Conservation (phyloP, 1,284 basidiomycete species). For the Xerocomus tenax region DNA sequence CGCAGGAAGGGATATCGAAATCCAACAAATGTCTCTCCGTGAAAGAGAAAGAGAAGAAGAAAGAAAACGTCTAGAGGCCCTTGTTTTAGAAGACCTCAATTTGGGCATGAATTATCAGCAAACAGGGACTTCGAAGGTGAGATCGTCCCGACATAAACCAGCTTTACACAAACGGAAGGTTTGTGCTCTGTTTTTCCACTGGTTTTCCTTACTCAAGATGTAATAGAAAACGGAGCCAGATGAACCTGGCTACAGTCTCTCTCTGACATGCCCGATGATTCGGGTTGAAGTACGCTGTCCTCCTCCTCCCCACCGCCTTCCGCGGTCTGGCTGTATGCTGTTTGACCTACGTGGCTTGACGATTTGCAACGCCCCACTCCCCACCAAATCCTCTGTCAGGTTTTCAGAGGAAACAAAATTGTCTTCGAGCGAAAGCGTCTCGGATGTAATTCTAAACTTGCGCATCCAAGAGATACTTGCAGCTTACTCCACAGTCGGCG, state of each 20-base stretch:
- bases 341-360: conserved; percentile 55
- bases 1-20: conserved; percentile 22
- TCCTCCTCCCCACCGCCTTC: conserved; percentile 33
- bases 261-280: conserved; percentile 41
- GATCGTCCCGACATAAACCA: conserved; percentile 4
- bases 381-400: conserved; percentile 29
- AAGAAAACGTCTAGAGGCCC: conserved; percentile 39
- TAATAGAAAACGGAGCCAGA: conserved; percentile 12
- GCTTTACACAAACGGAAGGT: conserved; percentile 20
- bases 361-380: conserved; percentile 32
- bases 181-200: conserved; percentile 1
- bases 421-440: conserved; percentile 1
- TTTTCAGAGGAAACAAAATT: conserved; percentile 32
- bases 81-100: conserved; percentile 50
- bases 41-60: conserved; percentile 30
- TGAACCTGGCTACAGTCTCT: conserved; percentile 8
- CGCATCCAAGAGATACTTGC: conserved; percentile 40
- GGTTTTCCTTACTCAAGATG: conserved; percentile 7
- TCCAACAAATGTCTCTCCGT: conserved; percentile 19
- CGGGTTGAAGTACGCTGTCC: conserved; percentile 55
- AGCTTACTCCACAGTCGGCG: conserved; percentile 38
- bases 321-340: conserved; percentile 59
- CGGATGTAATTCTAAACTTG: conserved; percentile 17
- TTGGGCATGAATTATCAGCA: conserved; percentile 42
- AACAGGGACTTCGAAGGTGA: conserved; percentile 10